A percentile compares a stretch with the other conserved stretches of the same genome.
phyloP scores from a whole-genome alignment of 768 basidiomycete species.

The Boletellus ananas region DNA sequence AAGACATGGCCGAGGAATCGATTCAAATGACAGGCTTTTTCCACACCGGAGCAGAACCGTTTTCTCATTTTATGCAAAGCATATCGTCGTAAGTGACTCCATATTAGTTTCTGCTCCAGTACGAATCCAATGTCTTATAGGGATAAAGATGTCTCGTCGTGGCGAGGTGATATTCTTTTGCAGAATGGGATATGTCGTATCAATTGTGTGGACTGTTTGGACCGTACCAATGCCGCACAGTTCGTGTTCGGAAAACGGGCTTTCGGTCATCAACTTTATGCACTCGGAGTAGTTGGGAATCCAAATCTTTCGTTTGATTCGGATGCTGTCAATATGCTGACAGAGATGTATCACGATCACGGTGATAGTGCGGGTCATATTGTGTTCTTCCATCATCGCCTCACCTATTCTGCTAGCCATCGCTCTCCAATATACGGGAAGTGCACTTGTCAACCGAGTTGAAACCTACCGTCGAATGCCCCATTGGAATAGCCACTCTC shows the following conservation, averaged over 20 bases:
- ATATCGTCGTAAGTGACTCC: conserved; percentile 35
- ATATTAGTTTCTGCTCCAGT: background rate
- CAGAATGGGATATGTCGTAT: conserved; percentile 92
- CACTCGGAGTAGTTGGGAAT: conserved; percentile 81
- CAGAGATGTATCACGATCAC: conserved; percentile 98
- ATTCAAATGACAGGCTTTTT: conserved; percentile 92
- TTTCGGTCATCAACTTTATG: conserved; percentile 92
- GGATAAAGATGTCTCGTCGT: conserved; percentile 33
- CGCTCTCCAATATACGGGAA: conserved; percentile 95
- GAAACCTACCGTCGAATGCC: conserved; percentile 95
- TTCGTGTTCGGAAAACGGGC: conserved; percentile 96
- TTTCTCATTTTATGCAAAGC: conserved; percentile 59
- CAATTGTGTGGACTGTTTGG: conserved; percentile 96
- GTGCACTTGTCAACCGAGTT: conserved; percentile 91
- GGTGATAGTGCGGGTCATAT: conserved; percentile 70
- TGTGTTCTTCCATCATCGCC: background rate
- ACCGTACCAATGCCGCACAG: conserved; percentile 94
- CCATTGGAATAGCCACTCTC: conserved; percentile 96
- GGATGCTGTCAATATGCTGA: conserved; percentile 94
- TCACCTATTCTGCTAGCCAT: conserved; percentile 52
- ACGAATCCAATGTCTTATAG: conserved; percentile 12
- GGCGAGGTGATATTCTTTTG: conserved; percentile 67
- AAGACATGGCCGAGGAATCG: conserved; percentile 92
- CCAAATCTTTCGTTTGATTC: conserved; percentile 89
- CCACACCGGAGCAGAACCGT: conserved; percentile 88